These are phyloP conservation scores for Pseudoturritis turrita DNA, from an alignment of 345 rosid species.

Conservation along the genomic window DNA sequence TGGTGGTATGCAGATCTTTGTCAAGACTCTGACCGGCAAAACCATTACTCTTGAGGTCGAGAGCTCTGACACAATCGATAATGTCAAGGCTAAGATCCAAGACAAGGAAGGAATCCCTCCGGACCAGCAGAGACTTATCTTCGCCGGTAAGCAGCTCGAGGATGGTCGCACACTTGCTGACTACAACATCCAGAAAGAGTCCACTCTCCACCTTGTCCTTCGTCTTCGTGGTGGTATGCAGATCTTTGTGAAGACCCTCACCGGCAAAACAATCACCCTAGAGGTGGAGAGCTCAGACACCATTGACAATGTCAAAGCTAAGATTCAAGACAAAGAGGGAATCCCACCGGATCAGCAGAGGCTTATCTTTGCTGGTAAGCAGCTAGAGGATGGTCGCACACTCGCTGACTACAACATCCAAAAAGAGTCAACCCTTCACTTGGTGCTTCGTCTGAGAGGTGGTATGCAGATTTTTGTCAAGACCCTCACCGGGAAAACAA, in stretches of 20 bases:
- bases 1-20: slow-evolving; percentile 31
- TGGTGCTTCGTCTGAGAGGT: slow-evolving; percentile 32
- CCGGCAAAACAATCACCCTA: slow-evolving; percentile 17
- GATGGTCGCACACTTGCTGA: slow-evolving; percentile 25
- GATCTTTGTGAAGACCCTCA: slow-evolving; percentile 30
- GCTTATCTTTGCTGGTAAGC: slow-evolving; percentile 26
- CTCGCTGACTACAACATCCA: slow-evolving; percentile 38
- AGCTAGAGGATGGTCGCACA: slow-evolving; percentile 30
- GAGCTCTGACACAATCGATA: slow-evolving; percentile 26
- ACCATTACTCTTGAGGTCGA: slow-evolving; percentile 19
- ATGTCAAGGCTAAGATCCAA: slow-evolving; percentile 26
- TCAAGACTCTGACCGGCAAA: slow-evolving; percentile 16
- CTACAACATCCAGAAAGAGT: slow-evolving; percentile 33
- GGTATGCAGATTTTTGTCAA: slow-evolving; percentile 27
- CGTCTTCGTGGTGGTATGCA: slow-evolving; percentile 29
- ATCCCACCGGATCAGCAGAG: slow-evolving; percentile 41
- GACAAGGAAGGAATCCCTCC: slow-evolving; percentile 30
- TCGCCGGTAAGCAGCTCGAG: slow-evolving; percentile 28
- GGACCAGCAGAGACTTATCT: slow-evolving; percentile 28
- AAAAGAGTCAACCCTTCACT: slow-evolving; percentile 31
- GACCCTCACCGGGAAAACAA: slow-evolving; percentile 10
- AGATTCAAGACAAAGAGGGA: slow-evolving; percentile 27
- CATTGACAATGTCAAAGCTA: slow-evolving; percentile 18
- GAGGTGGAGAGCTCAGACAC: slow-evolving; percentile 29
- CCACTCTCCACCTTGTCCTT: slow-evolving; percentile 27